Base-by-base conservation (phyloP, 2,329 filamentous ascomycete genomes). In the Periconia sp. region DNA sequence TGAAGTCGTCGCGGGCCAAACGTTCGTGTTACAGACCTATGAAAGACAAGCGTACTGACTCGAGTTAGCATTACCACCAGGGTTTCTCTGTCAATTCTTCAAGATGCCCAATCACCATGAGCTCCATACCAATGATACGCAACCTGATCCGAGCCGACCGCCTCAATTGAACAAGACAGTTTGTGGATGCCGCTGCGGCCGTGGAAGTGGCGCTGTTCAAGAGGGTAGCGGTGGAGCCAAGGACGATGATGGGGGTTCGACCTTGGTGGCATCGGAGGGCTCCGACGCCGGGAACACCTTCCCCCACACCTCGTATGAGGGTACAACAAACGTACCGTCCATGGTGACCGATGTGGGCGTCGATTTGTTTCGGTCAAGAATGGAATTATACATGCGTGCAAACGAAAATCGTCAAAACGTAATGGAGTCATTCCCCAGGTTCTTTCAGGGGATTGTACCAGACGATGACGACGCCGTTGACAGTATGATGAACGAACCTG, bases 111-210 rank as follows among this genome's bases (percentile, higher is more conserved):
- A 39, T 36, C 22, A 34, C 25, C 21, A 36, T 35, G 47, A 59
- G 17, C 22, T 13, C 25, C 40, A 48, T 33, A 41, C 44, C 16
- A 30, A n/a, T 16, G 40, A 32, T 18, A 42, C 44, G 18, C 33
- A 51, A n/a, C 13, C 34, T 9, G 40, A 24, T 37, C 45, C 42
- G 17, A 31, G 42, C 26, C 42, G 50, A 25, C 50, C 54, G 17
- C 52, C 56, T 24, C 56, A 59, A 24, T 30, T 52, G 32, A 54
- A 59, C 17, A 23, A 37, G 26, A 42, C 40, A 6, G 34, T 52
- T 15, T 52, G 48, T 25, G 46, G 52, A 8, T 59, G 50, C 34
- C 44, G 45, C 9, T 57, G 52, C 26, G 43, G 50, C 31, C 50
- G 48, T 28, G 41, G 46, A 24, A 46, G 46, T 23, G 36, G 36